Evolutionary conservation across 1,284 basidiomycete species (phyloP).

Genomic region (Ustilago nuda): DNA sequence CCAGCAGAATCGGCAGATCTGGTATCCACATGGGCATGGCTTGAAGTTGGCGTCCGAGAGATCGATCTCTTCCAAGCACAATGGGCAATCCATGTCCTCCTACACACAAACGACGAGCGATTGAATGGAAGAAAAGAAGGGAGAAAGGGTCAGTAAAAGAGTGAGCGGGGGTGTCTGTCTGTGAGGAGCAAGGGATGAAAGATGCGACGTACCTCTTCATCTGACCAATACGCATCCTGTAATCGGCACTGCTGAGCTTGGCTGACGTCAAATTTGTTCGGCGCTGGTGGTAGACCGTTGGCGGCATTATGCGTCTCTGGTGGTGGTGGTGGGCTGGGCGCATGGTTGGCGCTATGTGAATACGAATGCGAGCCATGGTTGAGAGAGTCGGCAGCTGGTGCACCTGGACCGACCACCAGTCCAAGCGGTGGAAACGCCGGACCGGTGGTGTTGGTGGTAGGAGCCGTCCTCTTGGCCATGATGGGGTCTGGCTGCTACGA

Average conservation of each 20-base stretch:
- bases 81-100: conserved; percentile 98
- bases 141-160: not conserved
- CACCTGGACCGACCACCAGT: conserved; percentile 50
- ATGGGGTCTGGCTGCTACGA: conserved; percentile 5
- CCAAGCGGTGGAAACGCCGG: conserved; percentile 58
- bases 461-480: conserved; percentile 52
- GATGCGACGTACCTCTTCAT: conserved; percentile 78
- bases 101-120: conserved; percentile 66
- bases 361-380: conserved; percentile 32
- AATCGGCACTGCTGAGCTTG: conserved; percentile 74
- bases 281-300: conserved; percentile 60
- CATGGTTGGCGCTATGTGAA: conserved; percentile 23
- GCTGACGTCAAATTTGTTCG: conserved; percentile 60
- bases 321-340: conserved; percentile 22
- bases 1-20: conserved; percentile 99
- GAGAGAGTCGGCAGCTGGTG: conserved; percentile 34
- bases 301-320: conserved; percentile 18
- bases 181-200: not conserved
- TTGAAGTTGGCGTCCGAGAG: conserved; percentile 99
- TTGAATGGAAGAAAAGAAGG: not conserved
- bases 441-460: conserved; percentile 40
- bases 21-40: conserved; percentile 98
- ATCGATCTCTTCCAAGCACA: conserved; percentile 99
- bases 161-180: not conserved
- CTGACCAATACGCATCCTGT: conserved; percentile 98